These are phyloP conservation scores for Physcomitrellopsis africana DNA, from an alignment of 225 moss, liverwort and hornwort genomes.

Conservation along the genomic window DNA sequence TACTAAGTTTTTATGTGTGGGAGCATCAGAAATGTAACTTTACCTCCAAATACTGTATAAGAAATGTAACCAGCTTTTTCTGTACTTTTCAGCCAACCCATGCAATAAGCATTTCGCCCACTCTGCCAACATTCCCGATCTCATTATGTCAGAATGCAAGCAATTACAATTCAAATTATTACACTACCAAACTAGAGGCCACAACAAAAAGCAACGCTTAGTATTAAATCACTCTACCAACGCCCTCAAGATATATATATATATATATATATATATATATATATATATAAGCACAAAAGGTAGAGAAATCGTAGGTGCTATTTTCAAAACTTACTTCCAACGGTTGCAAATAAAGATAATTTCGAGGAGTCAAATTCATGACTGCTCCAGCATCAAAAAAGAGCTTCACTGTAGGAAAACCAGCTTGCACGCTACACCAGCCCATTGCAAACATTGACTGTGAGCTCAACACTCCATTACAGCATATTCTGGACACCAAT, in stretches of 20 bases:
- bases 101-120: constrained; percentile 16
- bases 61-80: constrained; percentile 9
- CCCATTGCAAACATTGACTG: constrained; percentile 13
- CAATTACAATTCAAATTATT: not conserved
- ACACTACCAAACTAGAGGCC: not conserved
- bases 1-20: not conserved
- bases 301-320: not conserved
- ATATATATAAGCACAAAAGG: not conserved
- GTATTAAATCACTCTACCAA: too few species aligned
- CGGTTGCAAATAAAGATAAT: constrained; percentile 4
- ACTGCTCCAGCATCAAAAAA: constrained; percentile 30
- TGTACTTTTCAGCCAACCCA: constrained; percentile 29
- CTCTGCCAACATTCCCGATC: constrained; percentile 12
- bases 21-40: not conserved
- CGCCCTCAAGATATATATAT: too few species aligned
- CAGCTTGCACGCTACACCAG: constrained; percentile 26
- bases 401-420: constrained; percentile 37
- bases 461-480: not conserved
- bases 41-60: constrained; percentile 36
- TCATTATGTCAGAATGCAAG: not conserved
- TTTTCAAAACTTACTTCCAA: constrained; percentile 15
- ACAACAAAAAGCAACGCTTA: not conserved
- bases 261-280: too few species aligned
- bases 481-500: not conserved
- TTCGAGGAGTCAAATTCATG: constrained; percentile 41